phyloP scores from a whole-genome alignment of 371 early-diverging fungal species.

The Nematocida sp. region DNA sequence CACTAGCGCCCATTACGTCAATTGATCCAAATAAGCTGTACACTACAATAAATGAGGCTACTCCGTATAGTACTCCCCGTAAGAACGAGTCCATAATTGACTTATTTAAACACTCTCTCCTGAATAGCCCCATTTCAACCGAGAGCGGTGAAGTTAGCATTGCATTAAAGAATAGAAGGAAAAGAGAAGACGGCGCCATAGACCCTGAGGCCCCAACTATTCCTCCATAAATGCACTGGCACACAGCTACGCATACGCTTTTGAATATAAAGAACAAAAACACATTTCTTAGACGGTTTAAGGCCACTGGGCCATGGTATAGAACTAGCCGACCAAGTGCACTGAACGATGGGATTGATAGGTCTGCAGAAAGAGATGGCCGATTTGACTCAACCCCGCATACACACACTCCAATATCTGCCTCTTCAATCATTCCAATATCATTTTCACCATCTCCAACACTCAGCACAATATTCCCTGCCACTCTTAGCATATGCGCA shows the following conservation, averaged over 20 bases:
- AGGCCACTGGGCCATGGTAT: constrained; percentile 78
- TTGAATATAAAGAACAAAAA: constrained; percentile 69
- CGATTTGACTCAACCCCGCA: constrained; percentile 96
- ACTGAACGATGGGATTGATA: constrained; percentile 84
- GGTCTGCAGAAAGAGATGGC: constrained; percentile 92
- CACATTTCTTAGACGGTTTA: constrained; percentile 66
- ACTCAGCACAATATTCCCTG: constrained; percentile 75
- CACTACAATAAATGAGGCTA: constrained; percentile 35
- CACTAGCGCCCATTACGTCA: constrained; percentile 22
- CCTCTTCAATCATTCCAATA: constrained; percentile 95
- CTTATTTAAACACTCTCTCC: constrained; percentile 58
- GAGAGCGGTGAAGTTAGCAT: constrained; percentile 70
- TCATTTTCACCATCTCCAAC: constrained; percentile 99
- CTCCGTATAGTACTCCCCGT: constrained; percentile 31
- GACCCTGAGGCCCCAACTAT: constrained; percentile 67
- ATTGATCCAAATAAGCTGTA: constrained; percentile 40
- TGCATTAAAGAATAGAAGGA: constrained; percentile 70
- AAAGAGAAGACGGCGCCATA: constrained; percentile 68
- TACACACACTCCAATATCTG: constrained; percentile 93
- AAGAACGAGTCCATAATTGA: constrained; percentile 47
- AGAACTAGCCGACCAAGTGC: constrained; percentile 79
- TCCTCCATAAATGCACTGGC: constrained; percentile 70
- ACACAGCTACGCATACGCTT: constrained; percentile 67
- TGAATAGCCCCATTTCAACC: constrained; percentile 66
- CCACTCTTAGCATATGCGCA: constrained; percentile 80